Evolutionary conservation across 78 protist species (phyloP).

Genomic region (Protostelium mycophagum): DNA sequence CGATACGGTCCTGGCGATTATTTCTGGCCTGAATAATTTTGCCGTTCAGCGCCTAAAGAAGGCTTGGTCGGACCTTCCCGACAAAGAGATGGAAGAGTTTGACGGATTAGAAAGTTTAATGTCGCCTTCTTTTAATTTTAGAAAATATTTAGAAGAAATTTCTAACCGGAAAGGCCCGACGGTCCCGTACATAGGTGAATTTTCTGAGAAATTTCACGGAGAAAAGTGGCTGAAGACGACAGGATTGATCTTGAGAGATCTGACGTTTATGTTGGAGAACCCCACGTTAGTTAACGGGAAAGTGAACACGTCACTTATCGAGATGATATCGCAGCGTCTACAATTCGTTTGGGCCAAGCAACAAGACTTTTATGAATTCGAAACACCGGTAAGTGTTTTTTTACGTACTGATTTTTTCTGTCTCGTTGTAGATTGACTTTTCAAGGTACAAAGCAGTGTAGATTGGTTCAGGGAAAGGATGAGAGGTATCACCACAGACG

Average conservation of each 20-base stretch:
- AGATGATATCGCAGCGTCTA: background rate
- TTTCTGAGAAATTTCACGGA: background rate
- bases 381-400: too few relatives aligned
- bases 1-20: background rate
- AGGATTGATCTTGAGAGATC: background rate
- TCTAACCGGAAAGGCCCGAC: background rate
- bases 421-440: too few relatives aligned
- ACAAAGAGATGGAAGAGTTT: background rate
- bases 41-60: background rate
- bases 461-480: background rate
- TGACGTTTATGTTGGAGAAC: background rate
- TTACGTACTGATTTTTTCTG: too few relatives aligned
- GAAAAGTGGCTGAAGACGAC: background rate
- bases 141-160: background rate
- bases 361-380: background rate
- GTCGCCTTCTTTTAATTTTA: background rate
- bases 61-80: background rate
- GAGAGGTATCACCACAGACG: background rate
- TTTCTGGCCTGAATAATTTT: background rate
- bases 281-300: background rate
- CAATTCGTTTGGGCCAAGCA: background rate
- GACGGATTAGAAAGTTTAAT: background rate
- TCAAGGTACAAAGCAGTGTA: too few relatives aligned
- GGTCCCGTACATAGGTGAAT: background rate
- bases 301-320: background rate